Conservation (phyloP, 2,329 filamentous ascomycete species). For the Cladosporium oxysporum region DNA sequence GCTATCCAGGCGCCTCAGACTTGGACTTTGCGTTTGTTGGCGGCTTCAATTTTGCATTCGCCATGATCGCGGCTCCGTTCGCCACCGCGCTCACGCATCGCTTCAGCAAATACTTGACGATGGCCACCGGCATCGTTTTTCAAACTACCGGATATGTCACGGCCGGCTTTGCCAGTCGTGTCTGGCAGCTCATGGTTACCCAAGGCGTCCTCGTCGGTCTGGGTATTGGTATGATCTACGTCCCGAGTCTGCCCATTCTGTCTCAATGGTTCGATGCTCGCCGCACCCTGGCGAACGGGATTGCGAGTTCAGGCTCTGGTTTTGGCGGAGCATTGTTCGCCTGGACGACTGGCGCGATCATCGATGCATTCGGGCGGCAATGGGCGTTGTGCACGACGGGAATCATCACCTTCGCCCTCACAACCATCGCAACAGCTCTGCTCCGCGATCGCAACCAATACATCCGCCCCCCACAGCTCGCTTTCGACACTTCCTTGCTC, state of each 20-base stretch:
- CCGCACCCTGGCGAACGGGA: constrained; percentile 45
- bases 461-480: constrained; percentile 38
- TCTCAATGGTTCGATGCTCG: constrained; percentile 46
- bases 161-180: constrained; percentile 37
- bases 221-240: constrained; percentile 44
- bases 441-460: constrained; percentile 39
- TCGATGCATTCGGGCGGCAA: constrained; percentile 35
- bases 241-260: constrained; percentile 41
- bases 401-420: constrained; percentile 35
- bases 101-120: constrained; percentile 32
- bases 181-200: constrained; percentile 44
- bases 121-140: constrained; percentile 37
- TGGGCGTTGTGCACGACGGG: constrained; percentile 48
- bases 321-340: constrained; percentile 43
- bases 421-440: constrained; percentile 33
- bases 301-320: constrained; percentile 43
- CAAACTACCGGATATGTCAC: constrained; percentile 36
- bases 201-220: constrained; percentile 45
- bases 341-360: constrained; percentile 40
- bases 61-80: constrained; percentile 40
- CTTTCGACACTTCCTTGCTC: constrained; percentile 41
- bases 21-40: constrained; percentile 46
- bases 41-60: constrained; percentile 40
- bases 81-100: constrained; percentile 35
- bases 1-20: constrained; percentile 38